These are phyloP conservation scores for Elaeagnus macrophylla DNA, from an alignment of 306 rosid genomes.

Conservation along the genomic window DNA sequence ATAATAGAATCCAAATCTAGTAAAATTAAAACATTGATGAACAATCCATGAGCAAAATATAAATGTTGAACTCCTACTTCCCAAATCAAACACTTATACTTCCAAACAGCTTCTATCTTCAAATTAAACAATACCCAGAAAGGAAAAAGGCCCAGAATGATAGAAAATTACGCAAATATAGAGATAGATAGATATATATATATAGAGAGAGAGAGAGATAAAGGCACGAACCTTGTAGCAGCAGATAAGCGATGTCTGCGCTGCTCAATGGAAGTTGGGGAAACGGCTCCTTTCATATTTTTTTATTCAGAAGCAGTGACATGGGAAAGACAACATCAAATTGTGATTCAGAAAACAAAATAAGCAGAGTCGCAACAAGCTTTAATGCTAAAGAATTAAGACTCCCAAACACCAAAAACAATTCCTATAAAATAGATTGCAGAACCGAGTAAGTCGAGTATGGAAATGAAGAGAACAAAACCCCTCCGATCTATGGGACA, in stretches of 20 bases:
- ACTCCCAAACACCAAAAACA: too few species aligned
- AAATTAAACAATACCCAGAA: constrained; percentile 1
- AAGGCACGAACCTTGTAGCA: constrained; percentile 35
- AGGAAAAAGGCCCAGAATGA: not conserved
- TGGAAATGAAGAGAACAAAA: not conserved
- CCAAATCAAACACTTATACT: not conserved
- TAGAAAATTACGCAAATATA: not conserved
- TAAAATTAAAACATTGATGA: too few species aligned
- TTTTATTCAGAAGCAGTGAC: constrained; percentile 14
- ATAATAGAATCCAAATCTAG: not conserved
- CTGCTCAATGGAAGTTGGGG: constrained; percentile 60
- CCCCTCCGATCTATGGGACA: not conserved
- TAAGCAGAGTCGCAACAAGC: not conserved
- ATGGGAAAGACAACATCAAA: constrained; percentile 19
- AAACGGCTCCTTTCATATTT: constrained; percentile 52
- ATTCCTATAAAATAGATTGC: too few species aligned
- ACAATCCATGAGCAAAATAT: not conserved
- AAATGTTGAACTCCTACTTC: not conserved
- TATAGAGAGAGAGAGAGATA: constrained; percentile 6
- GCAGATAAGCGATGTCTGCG: constrained; percentile 64
- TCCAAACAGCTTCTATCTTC: not conserved
- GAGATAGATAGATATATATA: too few species aligned
- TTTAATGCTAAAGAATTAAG: not conserved
- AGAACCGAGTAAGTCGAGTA: not conserved
- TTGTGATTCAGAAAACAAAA: not conserved